phyloP scores from a whole-genome alignment of 1,284 basidiomycete genomes.

The Cystobasidium slooffiae region DNA sequence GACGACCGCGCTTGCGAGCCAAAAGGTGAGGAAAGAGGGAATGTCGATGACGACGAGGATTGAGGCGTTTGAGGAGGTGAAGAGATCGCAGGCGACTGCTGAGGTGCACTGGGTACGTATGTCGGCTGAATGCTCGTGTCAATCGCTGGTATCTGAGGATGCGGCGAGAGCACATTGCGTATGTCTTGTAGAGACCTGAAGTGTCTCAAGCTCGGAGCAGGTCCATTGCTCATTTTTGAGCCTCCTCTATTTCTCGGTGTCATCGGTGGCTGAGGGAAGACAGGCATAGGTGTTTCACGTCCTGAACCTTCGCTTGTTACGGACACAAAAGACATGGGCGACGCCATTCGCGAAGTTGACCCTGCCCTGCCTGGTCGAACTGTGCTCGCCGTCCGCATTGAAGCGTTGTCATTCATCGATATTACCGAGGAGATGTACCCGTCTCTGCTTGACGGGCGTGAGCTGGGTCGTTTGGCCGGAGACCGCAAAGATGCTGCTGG shows the following conservation, averaged over 20 bases:
- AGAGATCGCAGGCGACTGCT: neutral
- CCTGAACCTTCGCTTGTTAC: conserved; percentile 11
- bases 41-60: neutral
- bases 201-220: conserved; percentile 26
- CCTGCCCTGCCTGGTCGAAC: conserved; percentile 25
- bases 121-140: neutral
- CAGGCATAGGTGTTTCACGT: conserved; percentile 10
- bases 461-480: conserved; percentile 29
- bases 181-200: conserved; percentile 51
- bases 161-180: conserved; percentile 36
- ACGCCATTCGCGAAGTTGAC: conserved; percentile 19
- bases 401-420: conserved; percentile 15
- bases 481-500: conserved; percentile 3
- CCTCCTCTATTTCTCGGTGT: neutral
- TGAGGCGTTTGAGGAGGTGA: conserved; percentile 24
- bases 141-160: conserved; percentile 28
- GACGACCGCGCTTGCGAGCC: neutral
- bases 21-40: neutral
- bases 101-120: neutral
- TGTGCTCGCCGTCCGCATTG: conserved; percentile 23
- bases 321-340: conserved; percentile 28
- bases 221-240: conserved; percentile 12
- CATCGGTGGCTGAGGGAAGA: neutral
- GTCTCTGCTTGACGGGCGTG: conserved; percentile 5
- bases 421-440: conserved; percentile 3